Evolutionary conservation across 1,284 basidiomycete species (phyloP).

Genomic region (Flammula alnicola): DNA sequence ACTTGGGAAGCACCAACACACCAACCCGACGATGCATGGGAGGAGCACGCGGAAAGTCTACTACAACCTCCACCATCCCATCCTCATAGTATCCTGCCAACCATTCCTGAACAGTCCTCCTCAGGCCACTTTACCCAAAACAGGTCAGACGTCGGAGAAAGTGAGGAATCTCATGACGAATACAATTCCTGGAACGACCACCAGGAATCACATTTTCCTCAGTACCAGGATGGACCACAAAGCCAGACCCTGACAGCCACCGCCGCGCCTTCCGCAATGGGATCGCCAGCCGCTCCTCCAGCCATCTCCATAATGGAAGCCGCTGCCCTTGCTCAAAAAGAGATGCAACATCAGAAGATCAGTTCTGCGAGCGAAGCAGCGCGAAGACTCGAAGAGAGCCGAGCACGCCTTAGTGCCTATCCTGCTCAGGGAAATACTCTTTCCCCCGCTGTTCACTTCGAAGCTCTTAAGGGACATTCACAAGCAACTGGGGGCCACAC

Average conservation of each 20-base stretch:
- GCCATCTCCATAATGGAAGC: constrained; percentile 25
- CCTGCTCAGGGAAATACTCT: constrained; percentile 4
- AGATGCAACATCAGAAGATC: constrained; percentile 22
- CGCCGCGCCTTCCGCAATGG: constrained; percentile 28
- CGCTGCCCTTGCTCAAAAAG: constrained; percentile 24
- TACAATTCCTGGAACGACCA: constrained; percentile 12
- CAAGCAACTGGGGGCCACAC: constrained; percentile 14
- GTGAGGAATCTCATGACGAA: constrained; percentile 18
- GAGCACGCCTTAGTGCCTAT: constrained; percentile 16
- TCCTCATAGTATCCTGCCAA: constrained; percentile 22
- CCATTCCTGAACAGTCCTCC: constrained; percentile 27
- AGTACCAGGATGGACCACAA: constrained; percentile 18
- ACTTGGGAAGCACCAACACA: constrained; percentile 24
- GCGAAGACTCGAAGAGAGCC: constrained; percentile 26
- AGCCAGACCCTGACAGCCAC: constrained; percentile 27
- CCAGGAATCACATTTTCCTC: constrained; percentile 16
- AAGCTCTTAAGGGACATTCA: constrained; percentile 14
- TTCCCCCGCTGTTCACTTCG: constrained; percentile 18
- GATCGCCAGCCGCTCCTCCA: constrained; percentile 21
- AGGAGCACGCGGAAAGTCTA: constrained; percentile 21
- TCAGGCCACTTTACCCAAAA: constrained; percentile 23
- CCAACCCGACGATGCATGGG: constrained; percentile 22
- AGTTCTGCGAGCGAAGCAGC: constrained; percentile 34
- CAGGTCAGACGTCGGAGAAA: constrained; percentile 26
- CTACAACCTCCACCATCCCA: constrained; percentile 23